Conservation (phyloP, 306 rosid genomes). For the Alnus rubra region DNA sequence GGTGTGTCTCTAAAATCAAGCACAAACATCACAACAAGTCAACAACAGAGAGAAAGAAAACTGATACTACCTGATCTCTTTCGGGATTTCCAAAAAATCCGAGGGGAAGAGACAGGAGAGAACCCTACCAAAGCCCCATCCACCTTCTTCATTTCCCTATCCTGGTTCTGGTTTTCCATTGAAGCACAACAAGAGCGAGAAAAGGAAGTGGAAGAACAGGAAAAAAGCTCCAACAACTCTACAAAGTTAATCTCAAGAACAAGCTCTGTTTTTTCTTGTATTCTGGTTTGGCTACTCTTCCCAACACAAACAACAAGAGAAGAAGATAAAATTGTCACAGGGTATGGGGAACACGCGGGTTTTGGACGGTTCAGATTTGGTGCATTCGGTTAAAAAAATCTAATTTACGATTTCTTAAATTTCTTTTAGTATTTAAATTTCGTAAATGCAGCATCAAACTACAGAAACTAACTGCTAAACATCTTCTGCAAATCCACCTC, state of each 20-base stretch:
- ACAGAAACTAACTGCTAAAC: no score
- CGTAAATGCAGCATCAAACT: no score
- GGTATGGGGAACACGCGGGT: constrained; percentile 34
- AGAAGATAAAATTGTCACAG: constrained; percentile 21
- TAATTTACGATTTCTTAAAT: no score
- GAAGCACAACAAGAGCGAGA: neutral
- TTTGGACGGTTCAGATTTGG: constrained; percentile 61
- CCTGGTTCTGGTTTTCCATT: constrained; percentile 47
- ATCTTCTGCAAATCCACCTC: no score
- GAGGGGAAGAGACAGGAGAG: constrained; percentile 69
- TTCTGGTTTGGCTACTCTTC: constrained; percentile 7
- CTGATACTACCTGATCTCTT: constrained; percentile 68
- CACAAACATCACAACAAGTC: neutral
- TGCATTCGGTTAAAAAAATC: constrained; percentile 25
- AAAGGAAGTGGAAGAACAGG: neutral
- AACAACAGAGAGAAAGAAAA: neutral
- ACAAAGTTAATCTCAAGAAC: constrained; percentile 10
- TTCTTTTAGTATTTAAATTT: no score
- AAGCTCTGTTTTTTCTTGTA: neutral
- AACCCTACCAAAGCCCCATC: constrained; percentile 64
- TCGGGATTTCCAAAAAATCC: constrained; percentile 81
- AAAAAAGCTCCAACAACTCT: neutral
- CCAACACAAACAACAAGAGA: constrained; percentile 19
- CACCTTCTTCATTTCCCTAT: constrained; percentile 33
- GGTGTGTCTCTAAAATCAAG: neutral